Percentiles rank a stretch among this genome's conserved stretches.
phyloP scores from a whole-genome alignment of 331 rosid genomes.

The Telfairia occidentalis region DNA sequence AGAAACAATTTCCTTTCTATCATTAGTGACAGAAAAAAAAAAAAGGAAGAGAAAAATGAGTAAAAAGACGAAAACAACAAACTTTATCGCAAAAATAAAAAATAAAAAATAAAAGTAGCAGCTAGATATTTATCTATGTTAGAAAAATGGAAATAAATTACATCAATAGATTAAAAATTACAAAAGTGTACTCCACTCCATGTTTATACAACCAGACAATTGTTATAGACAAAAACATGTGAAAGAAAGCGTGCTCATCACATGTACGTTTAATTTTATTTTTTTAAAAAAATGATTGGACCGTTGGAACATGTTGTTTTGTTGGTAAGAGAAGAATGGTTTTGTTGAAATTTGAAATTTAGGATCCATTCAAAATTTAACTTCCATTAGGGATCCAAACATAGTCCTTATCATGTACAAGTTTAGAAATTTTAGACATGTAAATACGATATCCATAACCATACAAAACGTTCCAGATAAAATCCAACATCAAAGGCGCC shows the following conservation, averaged over 20 bases:
- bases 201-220: not conserved
- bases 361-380: not conserved
- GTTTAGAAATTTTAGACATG: no score
- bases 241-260: not conserved
- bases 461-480: no score
- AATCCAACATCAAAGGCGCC: no score
- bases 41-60: no score
- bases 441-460: no score
- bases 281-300: not conserved
- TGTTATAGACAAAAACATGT: not conserved
- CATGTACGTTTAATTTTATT: not conserved
- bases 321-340: not conserved
- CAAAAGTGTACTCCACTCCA: not conserved
- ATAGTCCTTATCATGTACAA: no score
- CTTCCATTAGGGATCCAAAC: not conserved
- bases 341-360: not conserved
- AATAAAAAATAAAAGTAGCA: not conserved
- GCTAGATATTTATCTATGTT: not conserved
- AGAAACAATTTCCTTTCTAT: not conserved
- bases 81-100: not conserved
- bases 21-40: not conserved
- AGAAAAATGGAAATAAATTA: not conserved
- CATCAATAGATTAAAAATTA: not conserved
- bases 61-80: not conserved
- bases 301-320: no score